Base-by-base conservation (phyloP, 495 filamentous ascomycete genomes). In the Pyrenula massariospora region DNA sequence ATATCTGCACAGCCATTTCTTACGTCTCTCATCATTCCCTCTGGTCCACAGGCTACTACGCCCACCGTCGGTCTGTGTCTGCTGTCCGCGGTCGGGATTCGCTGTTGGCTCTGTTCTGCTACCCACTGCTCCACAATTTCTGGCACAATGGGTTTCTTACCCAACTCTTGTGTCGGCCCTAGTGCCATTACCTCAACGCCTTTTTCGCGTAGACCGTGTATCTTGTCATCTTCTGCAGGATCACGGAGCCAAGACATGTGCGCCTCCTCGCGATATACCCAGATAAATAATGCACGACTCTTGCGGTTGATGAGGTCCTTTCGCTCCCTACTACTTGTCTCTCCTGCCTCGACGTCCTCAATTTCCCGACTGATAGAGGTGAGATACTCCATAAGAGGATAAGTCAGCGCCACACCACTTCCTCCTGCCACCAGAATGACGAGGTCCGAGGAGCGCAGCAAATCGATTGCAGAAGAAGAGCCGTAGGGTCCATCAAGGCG, bases 401-500 rank as follows among this genome's bases (percentile, higher is more conserved):
- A 81, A 1, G 74, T 69, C 47, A 83, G 79, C 0, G 77, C 80
- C 25, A 83, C 79, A 21, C 79, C 81, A 15, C 75, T 78, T 12
- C 81, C 81, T 2, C 81, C 79, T 2, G 79, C 77, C 12, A 84
- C 68, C 8, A 83, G 54, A 11, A 84, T 56, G 2, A 73, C 70
- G 22, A 69, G 66, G 47, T 71, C 60, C 56, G 69, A 65, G 19
- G 63, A 58, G 12, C 62, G 60, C 1, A 80, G 62, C 57, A 73
- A 64, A 21, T 70, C 59, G 54, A 63, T 63, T 11, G 74, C 71
- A 50, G 73, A 70, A 36, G 42, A 68, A 31, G 75, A 77, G 42
- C 82, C 80, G 56, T 84, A 83, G 0, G 81, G 79, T 0, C 81
- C 80, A 58, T 83, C 79, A 20, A 74, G 59, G 24, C 70, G 65